Evolutionary conservation across 345 rosid genomes (phyloP), one percentile per base, ranked within the genome.

Genomic region (Gossypium turneri): DNA sequence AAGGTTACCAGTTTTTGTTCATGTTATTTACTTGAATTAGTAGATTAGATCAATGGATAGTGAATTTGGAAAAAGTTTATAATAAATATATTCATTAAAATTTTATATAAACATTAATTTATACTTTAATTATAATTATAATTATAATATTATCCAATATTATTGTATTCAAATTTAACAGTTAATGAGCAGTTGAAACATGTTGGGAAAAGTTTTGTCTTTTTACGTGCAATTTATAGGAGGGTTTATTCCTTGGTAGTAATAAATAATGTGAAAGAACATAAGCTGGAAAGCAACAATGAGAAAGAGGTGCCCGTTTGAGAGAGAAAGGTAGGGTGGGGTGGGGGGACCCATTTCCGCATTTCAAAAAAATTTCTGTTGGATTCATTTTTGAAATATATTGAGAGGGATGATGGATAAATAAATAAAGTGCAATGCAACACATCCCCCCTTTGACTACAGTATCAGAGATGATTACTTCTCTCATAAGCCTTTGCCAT

Each of bases 371-470:
- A 22, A 0, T 7, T 65, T 75, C 72, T 56, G 79, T 80, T 82
- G 56, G 67, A 72, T 81, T 34, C 41, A 34, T 34, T 91, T 89
- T 89, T 89, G 79, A 89, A 89, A 79, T 80, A 70, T 68, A 74
- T 69, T 58, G 86, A 84, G 89, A 68, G 90, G 84, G 87, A 78
- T 66, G 83, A 45, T 11, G 13, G 50, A 11, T 34, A 34, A 8
- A 20, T 3, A 48, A 12, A 85, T 80, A 88, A 86, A 85, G 89
- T 67, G 12, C 44, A 45, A 34, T 34, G 56, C n/a, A 51, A 51
- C n/a, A 51, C 6, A 1, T 12, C 75, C 67, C 56, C 68, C 79
- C 73, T 84, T 84, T 81, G 88, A 87, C 84, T 77, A 71, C 67
- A 52, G 57, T 52, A 52, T 15, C 7, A 51, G 19, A 73, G 60